Base-by-base conservation (phyloP, 768 basidiomycete genomes). In the Trichaptum fuscoviolaceum region DNA sequence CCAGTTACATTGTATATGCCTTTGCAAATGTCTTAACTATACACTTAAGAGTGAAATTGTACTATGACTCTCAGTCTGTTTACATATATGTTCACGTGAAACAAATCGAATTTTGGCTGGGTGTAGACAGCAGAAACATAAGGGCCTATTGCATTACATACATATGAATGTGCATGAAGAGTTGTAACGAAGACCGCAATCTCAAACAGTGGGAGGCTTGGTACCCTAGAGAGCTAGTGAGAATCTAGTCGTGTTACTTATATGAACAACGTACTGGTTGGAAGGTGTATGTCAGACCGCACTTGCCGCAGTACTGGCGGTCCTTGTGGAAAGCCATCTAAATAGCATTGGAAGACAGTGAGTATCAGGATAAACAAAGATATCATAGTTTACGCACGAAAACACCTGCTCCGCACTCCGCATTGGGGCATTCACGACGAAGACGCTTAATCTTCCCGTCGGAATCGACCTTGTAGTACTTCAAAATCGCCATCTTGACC, bases 361-460 rank as follows among this genome's bases (percentile, higher is more conserved):
- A 10, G 24, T 10, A 30, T 26, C 24, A n/a, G 1, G 10, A 61
- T 15, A 61, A 61, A 9, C 25, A 61, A 61, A 25, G 23, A 18
- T 25, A 61, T 23, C 59, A 24, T 8, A 61, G 36, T 10, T 18
- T 61, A 91, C 91, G 69, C 90, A 92, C 78, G 90, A 89, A 70
- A 89, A 87, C 66, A 68, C 74, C 74, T 59, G 74, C 74, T 36
- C 74, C 74, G 65, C 74, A 75, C 65, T 70, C 68, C n/a, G 74
- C 69, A 83, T 84, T 67, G 87, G 92, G 83, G 83, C 97, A 99
- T 79, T 99, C 96, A 72, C 97, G 93, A 76, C 96, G 89, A 68
- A 99, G 89, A 77, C 97, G 95, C 87, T 97, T 97, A 86, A 99
- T 96, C 83, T 97, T 98, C 78, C 96, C 97, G 73, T 99, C 96